A percentile compares a stretch with the other conserved stretches of the same genome.
Evolutionary conservation across 768 basidiomycete genomes (phyloP).

Genomic region (Podaxis mareebaensis): DNA sequence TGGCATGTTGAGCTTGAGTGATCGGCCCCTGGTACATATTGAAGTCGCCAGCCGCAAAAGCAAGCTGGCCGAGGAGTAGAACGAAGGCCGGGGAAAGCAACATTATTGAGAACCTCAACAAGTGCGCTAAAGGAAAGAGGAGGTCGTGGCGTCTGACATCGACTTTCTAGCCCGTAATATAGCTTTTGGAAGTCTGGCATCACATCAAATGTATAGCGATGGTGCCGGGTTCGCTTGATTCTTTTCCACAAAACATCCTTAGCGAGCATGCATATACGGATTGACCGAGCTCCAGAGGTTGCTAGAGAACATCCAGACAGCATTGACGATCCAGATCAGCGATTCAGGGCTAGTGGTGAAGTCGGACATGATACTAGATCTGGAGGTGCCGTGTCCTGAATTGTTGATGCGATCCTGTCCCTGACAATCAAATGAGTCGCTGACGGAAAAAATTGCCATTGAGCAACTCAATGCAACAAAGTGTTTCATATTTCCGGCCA

Average conservation of each 20-base stretch:
- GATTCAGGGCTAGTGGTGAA: background rate
- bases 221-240: constrained; percentile 2
- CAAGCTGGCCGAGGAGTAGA: constrained; percentile 10
- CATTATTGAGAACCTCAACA: constrained; percentile 4
- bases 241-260: background rate
- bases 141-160: background rate
- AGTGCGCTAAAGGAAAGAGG: background rate
- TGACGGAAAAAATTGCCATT: background rate
- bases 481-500: background rate
- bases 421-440: background rate
- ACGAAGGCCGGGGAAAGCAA: constrained; percentile 3
- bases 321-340: background rate
- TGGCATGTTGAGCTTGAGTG: background rate
- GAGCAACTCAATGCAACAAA: background rate
- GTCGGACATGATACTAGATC: background rate
- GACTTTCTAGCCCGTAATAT: constrained; percentile 2
- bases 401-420: background rate
- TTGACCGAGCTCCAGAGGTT: background rate
- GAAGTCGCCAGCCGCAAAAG: constrained; percentile 5
- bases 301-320: background rate
- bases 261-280: background rate
- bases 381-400: background rate
- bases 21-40: constrained; percentile 7
- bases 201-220: background rate
- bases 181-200: background rate